phyloP scores from a whole-genome alignment of 2,329 filamentous ascomycete species.

The Sphaceloma murrayae region DNA sequence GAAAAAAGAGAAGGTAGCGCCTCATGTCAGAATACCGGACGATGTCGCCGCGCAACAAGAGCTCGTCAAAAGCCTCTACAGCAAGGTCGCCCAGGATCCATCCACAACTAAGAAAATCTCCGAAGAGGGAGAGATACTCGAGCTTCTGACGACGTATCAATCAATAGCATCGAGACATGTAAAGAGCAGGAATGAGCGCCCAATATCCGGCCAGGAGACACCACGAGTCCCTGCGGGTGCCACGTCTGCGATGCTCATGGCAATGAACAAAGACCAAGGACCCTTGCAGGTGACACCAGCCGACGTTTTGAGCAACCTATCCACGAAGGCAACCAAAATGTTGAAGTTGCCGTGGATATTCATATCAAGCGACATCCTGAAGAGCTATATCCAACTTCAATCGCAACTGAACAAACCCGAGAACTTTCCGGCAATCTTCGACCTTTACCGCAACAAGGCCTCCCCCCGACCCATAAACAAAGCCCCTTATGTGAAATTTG shows the following conservation, averaged over 20 bases:
- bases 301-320: constrained; percentile 36
- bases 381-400: constrained; percentile 67
- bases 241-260: constrained; percentile 46
- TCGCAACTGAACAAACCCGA: constrained; percentile 61
- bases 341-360: constrained; percentile 67
- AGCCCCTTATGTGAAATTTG: constrained; percentile 43
- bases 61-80: constrained; percentile 10
- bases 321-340: constrained; percentile 55
- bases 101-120: constrained; percentile 13
- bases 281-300: constrained; percentile 30
- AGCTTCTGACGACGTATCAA: constrained; percentile 14
- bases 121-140: constrained; percentile 17
- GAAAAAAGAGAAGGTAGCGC: not conserved
- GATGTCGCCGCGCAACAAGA: constrained; percentile 15
- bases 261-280: constrained; percentile 31
- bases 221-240: constrained; percentile 25
- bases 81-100: constrained; percentile 16
- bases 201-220: constrained; percentile 2
- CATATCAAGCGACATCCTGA: constrained; percentile 64
- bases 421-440: constrained; percentile 68
- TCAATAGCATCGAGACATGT: constrained; percentile 13
- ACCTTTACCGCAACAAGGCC: constrained; percentile 76
- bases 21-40: not conserved
- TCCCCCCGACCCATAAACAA: constrained; percentile 51
- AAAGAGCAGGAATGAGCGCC: constrained; percentile 15